Conservation (phyloP, 2,329 filamentous ascomycete species). For the Neonectria neomacrospora region DNA sequence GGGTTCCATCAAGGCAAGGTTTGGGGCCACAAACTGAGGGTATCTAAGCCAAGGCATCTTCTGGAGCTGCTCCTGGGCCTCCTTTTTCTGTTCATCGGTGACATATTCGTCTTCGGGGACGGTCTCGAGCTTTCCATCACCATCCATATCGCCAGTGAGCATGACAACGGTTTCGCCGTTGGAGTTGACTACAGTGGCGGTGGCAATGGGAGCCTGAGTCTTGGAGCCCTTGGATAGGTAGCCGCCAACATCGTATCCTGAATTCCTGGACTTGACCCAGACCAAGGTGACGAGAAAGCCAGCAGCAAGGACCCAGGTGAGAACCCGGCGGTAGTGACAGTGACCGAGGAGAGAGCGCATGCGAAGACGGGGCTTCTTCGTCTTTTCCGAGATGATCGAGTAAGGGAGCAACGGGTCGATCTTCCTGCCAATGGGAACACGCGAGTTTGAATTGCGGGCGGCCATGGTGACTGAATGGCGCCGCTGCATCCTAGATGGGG, state of each 20-base stretch:
- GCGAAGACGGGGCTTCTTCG: conserved; percentile 51
- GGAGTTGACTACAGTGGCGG: conserved; percentile 42
- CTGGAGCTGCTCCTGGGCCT: conserved; percentile 45
- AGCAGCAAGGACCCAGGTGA: conserved; percentile 61
- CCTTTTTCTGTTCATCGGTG: conserved; percentile 45
- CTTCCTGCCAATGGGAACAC: conserved; percentile 45
- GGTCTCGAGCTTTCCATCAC: conserved; percentile 42
- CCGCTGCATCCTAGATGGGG: conserved; percentile 45
- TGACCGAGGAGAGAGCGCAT: conserved; percentile 61
- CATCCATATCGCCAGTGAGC: conserved; percentile 45
- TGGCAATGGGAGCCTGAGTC: conserved; percentile 40
- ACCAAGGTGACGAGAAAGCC: conserved; percentile 55
- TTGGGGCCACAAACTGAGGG: conserved; percentile 49
- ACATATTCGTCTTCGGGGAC: conserved; percentile 42
- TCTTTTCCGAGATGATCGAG: conserved; percentile 48
- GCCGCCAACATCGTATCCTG: conserved; percentile 40
- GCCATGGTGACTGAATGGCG: conserved; percentile 48
- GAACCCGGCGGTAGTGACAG: conserved; percentile 63
- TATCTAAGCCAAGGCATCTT: conserved; percentile 56
- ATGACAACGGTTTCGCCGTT: conserved; percentile 45
- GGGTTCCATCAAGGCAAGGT: neutral
- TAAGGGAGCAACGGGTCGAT: conserved; percentile 50
- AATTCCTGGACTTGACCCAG: conserved; percentile 51
- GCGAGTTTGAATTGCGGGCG: conserved; percentile 51
- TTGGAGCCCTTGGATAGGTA: conserved; percentile 38